These are phyloP conservation scores for Solanum hybrid DNA, from an alignment of 305 asterid species.

Conservation along the genomic window DNA sequence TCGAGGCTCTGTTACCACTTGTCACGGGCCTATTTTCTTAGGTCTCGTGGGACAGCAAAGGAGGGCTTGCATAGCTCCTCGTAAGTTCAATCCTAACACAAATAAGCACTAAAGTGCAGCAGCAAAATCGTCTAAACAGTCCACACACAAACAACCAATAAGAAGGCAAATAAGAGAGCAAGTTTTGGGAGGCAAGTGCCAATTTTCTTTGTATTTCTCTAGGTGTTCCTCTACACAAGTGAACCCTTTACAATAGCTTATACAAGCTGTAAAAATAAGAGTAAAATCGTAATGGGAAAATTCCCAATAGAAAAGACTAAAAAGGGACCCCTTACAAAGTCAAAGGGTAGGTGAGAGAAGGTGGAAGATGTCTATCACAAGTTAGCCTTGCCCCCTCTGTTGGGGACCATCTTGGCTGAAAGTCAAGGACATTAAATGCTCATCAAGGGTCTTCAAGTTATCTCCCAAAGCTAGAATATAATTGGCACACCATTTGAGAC, in stretches of 20 bases:
- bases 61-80: too few species aligned
- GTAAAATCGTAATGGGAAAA: accelerated
- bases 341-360: background rate
- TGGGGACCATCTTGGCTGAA: background rate
- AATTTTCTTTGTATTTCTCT: background rate
- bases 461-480: too few species aligned
- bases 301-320: too few species aligned
- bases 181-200: background rate
- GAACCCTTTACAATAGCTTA: background rate
- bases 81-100: too few species aligned
- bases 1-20: background rate
- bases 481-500: accelerated
- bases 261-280: background rate
- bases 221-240: accelerated
- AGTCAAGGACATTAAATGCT: background rate
- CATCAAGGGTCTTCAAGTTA: background rate
- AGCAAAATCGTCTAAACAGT: too few species aligned
- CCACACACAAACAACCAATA: too few species aligned
- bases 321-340: background rate
- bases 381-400: background rate
- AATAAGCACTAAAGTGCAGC: too few species aligned
- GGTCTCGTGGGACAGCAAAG: too few species aligned
- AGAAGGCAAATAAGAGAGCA: too few species aligned
- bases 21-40: background rate
- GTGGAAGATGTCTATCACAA: background rate